Evolutionary conservation across 495 filamentous ascomycete genomes (phyloP).

Genomic region (Lasiosphaeria hispida): DNA sequence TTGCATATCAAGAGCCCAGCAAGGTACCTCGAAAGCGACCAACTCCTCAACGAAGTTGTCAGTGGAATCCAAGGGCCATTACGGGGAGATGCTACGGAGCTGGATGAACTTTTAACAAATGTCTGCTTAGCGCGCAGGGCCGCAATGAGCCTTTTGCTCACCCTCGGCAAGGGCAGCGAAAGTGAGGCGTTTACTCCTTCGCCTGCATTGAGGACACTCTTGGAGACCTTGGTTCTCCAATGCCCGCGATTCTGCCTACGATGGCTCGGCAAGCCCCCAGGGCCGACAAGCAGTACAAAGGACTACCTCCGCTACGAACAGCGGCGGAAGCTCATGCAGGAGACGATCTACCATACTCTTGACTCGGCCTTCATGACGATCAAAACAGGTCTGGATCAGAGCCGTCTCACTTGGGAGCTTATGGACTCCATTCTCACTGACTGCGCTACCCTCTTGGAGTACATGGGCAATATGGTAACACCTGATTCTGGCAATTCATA

Average conservation of each 20-base stretch:
- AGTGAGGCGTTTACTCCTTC: conserved; percentile 11
- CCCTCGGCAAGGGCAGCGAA: conserved; percentile 16
- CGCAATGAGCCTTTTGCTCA: conserved; percentile 51
- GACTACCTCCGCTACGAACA: conserved; percentile 54
- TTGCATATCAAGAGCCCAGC: conserved; percentile 40
- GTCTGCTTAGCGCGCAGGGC: conserved; percentile 62
- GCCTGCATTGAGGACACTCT: conserved; percentile 24
- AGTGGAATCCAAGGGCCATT: conserved; percentile 56
- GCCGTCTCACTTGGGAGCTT: conserved; percentile 44
- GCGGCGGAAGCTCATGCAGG: conserved; percentile 48
- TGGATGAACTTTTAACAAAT: conserved; percentile 69
- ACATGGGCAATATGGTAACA: conserved; percentile 38
- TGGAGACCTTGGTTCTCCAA: conserved; percentile 50
- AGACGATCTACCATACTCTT: conserved; percentile 45
- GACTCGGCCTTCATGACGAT: conserved; percentile 56
- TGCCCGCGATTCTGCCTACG: conserved; percentile 52
- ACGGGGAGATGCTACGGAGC: conserved; percentile 58
- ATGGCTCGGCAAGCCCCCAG: conserved; percentile 55
- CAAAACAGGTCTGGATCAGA: conserved; percentile 43
- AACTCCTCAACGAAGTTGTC: conserved; percentile 46
- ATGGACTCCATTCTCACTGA: conserved; percentile 56
- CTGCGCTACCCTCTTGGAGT: conserved; percentile 49
- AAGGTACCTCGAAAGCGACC: conserved; percentile 34
- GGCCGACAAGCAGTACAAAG: conserved; percentile 42
- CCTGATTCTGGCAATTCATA: conserved; percentile 38